These are phyloP conservation scores for Leccinellum luteum DNA, from an alignment of 768 basidiomycete genomes.

Conservation along the genomic window DNA sequence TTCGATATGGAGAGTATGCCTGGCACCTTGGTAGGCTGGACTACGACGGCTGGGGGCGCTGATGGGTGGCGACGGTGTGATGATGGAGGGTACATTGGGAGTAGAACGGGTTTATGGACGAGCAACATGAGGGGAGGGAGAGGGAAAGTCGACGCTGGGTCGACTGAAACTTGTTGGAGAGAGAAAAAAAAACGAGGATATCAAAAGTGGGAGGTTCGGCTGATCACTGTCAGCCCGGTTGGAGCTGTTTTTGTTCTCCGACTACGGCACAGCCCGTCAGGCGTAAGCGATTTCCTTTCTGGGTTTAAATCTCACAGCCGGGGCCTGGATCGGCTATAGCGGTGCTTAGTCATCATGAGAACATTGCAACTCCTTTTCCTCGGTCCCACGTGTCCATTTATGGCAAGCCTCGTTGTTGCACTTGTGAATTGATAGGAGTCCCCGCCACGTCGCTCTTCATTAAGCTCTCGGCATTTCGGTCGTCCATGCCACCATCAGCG, in stretches of 20 bases:
- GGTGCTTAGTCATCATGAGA: not conserved
- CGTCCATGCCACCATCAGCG: slow-evolving; percentile 14
- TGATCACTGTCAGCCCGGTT: slow-evolving; percentile 30
- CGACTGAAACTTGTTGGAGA: not conserved
- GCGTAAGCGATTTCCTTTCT: slow-evolving; percentile 25
- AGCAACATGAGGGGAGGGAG: slow-evolving; percentile 38
- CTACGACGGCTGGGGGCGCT: slow-evolving; percentile 62
- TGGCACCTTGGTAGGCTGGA: slow-evolving; percentile 71
- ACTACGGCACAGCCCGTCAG: slow-evolving; percentile 30
- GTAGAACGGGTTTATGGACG: slow-evolving; percentile 36
- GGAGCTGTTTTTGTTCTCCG: slow-evolving; percentile 36
- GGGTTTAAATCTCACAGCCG: slow-evolving; percentile 29
- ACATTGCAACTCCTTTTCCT: slow-evolving; percentile 14
- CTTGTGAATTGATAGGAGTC: slow-evolving; percentile 20
- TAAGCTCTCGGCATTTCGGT: not conserved
- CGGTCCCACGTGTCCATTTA: slow-evolving; percentile 17
- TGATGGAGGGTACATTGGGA: slow-evolving; percentile 29
- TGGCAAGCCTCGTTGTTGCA: slow-evolving; percentile 11
- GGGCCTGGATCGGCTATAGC: slow-evolving; percentile 4
- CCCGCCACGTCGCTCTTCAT: slow-evolving; percentile 4
- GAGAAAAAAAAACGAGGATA: slow-evolving; percentile 25
- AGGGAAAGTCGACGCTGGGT: not conserved
- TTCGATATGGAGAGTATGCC: slow-evolving; percentile 72
- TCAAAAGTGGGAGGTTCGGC: slow-evolving; percentile 29
- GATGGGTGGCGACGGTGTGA: slow-evolving; percentile 67